These are phyloP conservation scores for Candida boleticola DNA, from an alignment of 805 yeast species.

Conservation along the genomic window DNA sequence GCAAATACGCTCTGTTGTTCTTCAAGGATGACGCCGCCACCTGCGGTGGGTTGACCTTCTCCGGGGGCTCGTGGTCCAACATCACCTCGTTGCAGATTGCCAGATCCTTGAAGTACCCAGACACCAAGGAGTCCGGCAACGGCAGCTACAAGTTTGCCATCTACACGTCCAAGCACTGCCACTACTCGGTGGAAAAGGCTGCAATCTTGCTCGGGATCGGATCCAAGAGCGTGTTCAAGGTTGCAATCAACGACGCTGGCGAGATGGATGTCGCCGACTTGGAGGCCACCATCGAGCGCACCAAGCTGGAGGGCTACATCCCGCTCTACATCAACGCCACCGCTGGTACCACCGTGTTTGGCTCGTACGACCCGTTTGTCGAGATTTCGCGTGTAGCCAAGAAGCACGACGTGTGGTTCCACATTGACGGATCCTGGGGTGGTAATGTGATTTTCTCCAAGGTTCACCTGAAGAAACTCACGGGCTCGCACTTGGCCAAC, in stretches of 20 bases:
- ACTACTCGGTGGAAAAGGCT: conserved; percentile 78
- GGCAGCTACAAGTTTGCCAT: conserved; percentile 55
- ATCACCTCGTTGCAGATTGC: conserved; percentile 77
- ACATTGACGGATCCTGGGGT: conserved; percentile 90
- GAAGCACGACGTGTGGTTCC: conserved; percentile 66
- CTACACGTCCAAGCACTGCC: conserved; percentile 69
- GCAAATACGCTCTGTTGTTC: conserved; percentile 65
- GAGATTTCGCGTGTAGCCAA: conserved; percentile 55
- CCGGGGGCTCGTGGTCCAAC: conserved; percentile 89
- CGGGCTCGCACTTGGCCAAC: conserved; percentile 66
- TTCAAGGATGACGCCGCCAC: conserved; percentile 40
- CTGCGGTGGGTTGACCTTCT: conserved; percentile 81
- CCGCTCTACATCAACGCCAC: conserved; percentile 80
- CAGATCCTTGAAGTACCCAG: conserved; percentile 62
- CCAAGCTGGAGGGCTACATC: conserved; percentile 54
- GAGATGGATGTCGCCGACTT: conserved; percentile 51
- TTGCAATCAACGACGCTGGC: conserved; percentile 56
- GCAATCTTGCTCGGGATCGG: conserved; percentile 79
- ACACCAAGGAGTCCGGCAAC: conserved; percentile 65
- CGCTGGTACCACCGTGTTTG: conserved; percentile 87
- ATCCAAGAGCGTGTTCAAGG: conserved; percentile 56
- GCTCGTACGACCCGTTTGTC: conserved; percentile 71
- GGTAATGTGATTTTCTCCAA: conserved; percentile 74
- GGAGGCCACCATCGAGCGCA: conserved; percentile 40
- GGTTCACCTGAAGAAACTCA: conserved; percentile 42